Percentiles rank a stretch among this genome's conserved stretches.
These are phyloP conservation scores for Fimicolochytrium jonesii DNA, from an alignment of 192 early-diverging fungal genomes.

Conservation along the genomic window DNA sequence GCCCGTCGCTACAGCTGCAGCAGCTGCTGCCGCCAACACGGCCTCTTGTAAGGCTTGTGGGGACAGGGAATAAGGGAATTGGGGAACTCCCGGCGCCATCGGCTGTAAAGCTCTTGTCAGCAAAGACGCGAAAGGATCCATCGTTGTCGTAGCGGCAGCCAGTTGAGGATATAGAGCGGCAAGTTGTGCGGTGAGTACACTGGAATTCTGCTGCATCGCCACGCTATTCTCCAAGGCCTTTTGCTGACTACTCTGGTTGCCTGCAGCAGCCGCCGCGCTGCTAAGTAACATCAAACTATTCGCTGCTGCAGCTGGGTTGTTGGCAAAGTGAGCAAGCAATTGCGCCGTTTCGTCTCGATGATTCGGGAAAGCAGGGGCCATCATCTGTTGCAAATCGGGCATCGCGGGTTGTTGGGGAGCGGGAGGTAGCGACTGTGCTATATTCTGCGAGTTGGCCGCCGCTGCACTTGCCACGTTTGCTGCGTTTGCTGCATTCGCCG, in stretches of 20 bases:
- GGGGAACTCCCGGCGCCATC: not conserved
- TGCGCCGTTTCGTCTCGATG: not conserved
- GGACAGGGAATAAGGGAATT: constrained; percentile 15
- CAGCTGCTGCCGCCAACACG: constrained; percentile 17
- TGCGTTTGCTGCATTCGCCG: too few relatives aligned
- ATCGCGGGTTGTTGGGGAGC: too few relatives aligned
- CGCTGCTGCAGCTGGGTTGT: constrained; percentile 22
- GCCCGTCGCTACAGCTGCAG: not conserved
- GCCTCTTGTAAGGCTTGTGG: constrained; percentile 21
- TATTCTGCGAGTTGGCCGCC: too few relatives aligned
- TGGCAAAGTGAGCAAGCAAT: not conserved
- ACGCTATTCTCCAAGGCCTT: too few relatives aligned
- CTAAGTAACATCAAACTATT: constrained; percentile 14
- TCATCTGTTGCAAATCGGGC: too few relatives aligned
- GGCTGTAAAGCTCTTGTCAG: constrained; percentile 24
- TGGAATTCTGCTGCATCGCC: not conserved
- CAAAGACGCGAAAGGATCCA: constrained; percentile 24
- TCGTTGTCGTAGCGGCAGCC: constrained; percentile 21
- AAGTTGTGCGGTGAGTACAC: not conserved
- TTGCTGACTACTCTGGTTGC: too few relatives aligned
- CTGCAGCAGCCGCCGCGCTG: constrained; percentile 2
- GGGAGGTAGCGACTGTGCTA: too few relatives aligned
- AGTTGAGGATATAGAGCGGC: constrained; percentile 20
- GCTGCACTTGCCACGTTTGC: too few relatives aligned
- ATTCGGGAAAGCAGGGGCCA: too few relatives aligned